Conservation (phyloP, 148 eudicot genomes). For the Persicaria tinctoria region DNA sequence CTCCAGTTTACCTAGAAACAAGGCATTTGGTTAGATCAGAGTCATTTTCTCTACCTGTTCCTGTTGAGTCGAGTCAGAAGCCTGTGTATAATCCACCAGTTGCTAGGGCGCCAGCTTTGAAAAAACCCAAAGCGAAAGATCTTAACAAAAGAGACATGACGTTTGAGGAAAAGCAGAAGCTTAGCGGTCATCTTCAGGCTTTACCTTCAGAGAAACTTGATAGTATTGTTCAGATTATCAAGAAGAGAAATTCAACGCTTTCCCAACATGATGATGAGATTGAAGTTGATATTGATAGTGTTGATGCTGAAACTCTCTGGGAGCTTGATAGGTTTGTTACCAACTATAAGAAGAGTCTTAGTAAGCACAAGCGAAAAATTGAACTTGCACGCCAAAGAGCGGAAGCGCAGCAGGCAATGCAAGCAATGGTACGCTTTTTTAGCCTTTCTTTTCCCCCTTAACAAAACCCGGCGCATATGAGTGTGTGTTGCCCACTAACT, state of each 20-base stretch:
- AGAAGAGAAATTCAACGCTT: conserved; percentile 58
- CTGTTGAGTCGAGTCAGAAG: conserved; percentile 35
- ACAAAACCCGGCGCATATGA: conserved; percentile 15
- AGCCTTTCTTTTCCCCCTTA: background rate
- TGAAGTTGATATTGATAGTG: conserved; percentile 83
- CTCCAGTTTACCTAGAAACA: conserved; percentile 23
- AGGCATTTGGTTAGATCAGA: conserved; percentile 48
- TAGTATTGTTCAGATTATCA: conserved; percentile 68
- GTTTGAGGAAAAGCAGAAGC: conserved; percentile 80
- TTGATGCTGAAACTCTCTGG: conserved; percentile 89
- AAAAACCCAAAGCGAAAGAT: conserved; percentile 88
- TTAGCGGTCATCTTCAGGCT: conserved; percentile 66
- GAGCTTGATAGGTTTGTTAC: conserved; percentile 87
- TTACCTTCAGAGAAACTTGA: conserved; percentile 77
- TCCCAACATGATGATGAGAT: conserved; percentile 78
- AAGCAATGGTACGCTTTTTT: conserved; percentile 25
- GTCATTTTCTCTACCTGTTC: conserved; percentile 30
- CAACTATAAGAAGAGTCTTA: conserved; percentile 77
- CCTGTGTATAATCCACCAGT: conserved; percentile 24
- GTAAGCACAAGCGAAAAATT: conserved; percentile 70
- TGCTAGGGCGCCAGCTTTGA: conserved; percentile 50
- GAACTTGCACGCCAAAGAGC: conserved; percentile 52
- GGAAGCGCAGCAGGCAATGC: conserved; percentile 33
- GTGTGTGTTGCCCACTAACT: background rate
- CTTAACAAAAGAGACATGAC: conserved; percentile 85